phyloP scores from a whole-genome alignment of 768 basidiomycete genomes.

The Leccinum subgranulosum region DNA sequence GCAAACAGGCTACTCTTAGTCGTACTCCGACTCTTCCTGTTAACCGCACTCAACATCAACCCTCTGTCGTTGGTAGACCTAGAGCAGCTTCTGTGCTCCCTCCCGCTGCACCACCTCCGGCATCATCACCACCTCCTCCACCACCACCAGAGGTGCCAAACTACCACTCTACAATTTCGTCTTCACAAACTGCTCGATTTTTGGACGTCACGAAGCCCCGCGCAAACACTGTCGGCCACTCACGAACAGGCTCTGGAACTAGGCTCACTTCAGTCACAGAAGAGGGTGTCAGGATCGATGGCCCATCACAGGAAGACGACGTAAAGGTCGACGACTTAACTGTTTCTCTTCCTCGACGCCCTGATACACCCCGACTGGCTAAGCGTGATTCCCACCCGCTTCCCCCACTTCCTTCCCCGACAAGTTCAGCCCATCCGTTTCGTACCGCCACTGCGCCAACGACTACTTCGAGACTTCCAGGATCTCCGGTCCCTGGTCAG shows the following conservation, averaged over 20 bases:
- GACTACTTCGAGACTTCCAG: slow-evolving; percentile 36
- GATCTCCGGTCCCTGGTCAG: slow-evolving; percentile 46
- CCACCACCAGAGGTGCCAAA: slow-evolving; percentile 43
- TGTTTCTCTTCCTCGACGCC: slow-evolving; percentile 29
- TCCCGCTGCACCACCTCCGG: slow-evolving; percentile 64
- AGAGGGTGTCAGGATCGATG: slow-evolving; percentile 45
- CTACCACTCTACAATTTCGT: slow-evolving; percentile 28
- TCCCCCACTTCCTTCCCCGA: slow-evolving; percentile 60
- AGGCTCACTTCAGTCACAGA: slow-evolving; percentile 62
- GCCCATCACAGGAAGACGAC: slow-evolving; percentile 26
- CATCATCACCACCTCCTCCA: slow-evolving; percentile 57
- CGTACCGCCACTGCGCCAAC: slow-evolving; percentile 23
- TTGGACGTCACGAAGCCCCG: slow-evolving; percentile 42
- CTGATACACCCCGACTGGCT: slow-evolving; percentile 41
- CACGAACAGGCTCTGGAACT: slow-evolving; percentile 52
- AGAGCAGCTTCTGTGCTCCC: slow-evolving; percentile 59
- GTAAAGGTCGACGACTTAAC: slow-evolving; percentile 31
- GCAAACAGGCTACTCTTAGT: slow-evolving; percentile 21
- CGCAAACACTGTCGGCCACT: slow-evolving; percentile 51
- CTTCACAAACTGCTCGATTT: slow-evolving; percentile 30
- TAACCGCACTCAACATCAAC: slow-evolving; percentile 26
- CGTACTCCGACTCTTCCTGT: slow-evolving; percentile 37
- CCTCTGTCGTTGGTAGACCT: slow-evolving; percentile 37
- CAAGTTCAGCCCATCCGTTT: slow-evolving; percentile 29
- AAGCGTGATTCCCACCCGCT: slow-evolving; percentile 62